Percentiles rank a stretch among this genome's conserved stretches.
Conservation (phyloP, 2,329 filamentous ascomycete species). For the Aspergillus sp. region DNA sequence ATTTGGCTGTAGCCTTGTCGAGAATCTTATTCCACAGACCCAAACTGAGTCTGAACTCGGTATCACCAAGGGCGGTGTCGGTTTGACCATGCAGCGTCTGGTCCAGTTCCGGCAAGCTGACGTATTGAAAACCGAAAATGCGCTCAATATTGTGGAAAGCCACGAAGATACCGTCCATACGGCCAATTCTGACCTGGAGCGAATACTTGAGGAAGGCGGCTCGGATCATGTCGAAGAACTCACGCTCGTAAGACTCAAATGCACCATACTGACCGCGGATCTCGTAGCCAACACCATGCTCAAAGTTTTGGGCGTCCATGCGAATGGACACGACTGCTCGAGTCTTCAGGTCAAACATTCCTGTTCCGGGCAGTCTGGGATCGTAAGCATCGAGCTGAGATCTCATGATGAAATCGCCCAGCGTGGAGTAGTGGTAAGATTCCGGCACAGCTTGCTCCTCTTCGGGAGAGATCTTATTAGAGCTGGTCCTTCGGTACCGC, state of each 20-base stretch:
- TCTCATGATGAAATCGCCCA: constrained; percentile 84
- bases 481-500: constrained; percentile 63
- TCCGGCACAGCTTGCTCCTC: constrained; percentile 66
- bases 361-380: constrained; percentile 73
- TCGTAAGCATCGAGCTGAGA: constrained; percentile 92
- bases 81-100: constrained; percentile 71
- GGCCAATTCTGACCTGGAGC: constrained; percentile 88
- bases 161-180: constrained; percentile 98
- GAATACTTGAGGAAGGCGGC: constrained; percentile 95
- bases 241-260: constrained; percentile 88
- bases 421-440: constrained; percentile 76
- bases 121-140: constrained; percentile 96
- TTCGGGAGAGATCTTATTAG: constrained; percentile 57
- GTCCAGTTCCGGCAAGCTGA: constrained; percentile 82
- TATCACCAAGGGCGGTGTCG: constrained; percentile 61
- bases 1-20: constrained; percentile 64
- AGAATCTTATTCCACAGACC: constrained; percentile 70
- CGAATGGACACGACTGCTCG: constrained; percentile 84
- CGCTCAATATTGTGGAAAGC: constrained; percentile 91
- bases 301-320: constrained; percentile 67
- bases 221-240: constrained; percentile 95
- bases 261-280: constrained; percentile 66
- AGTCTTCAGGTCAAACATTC: constrained; percentile 95
- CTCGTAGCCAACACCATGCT: constrained; percentile 77
- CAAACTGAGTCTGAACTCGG: constrained; percentile 78